Conservation (phyloP, 2,329 filamentous ascomycete genomes). For the Triangularia verruculosa region DNA sequence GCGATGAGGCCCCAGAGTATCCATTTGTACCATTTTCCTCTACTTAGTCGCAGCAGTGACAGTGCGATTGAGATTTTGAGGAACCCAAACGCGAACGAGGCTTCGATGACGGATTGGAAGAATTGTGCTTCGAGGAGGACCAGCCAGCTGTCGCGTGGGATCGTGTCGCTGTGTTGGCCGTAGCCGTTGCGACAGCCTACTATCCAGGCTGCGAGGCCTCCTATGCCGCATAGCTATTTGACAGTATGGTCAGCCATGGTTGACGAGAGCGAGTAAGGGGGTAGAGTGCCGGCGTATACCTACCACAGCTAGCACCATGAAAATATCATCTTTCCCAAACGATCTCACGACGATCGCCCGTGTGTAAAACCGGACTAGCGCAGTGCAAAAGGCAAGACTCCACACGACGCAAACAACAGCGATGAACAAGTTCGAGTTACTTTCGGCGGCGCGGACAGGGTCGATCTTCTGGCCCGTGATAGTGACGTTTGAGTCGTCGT, state of each 20-base stretch:
- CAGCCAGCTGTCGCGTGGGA: slow-evolving; percentile 8
- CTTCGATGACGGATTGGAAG: slow-evolving; percentile 25
- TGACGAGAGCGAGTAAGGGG: background rate
- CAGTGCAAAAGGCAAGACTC: slow-evolving; percentile 26
- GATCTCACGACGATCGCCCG: slow-evolving; percentile 26
- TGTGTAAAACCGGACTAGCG: slow-evolving; percentile 28
- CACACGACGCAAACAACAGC: slow-evolving; percentile 19
- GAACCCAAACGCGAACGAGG: slow-evolving; percentile 25
- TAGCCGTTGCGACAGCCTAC: slow-evolving; percentile 19
- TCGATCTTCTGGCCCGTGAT: slow-evolving; percentile 6
- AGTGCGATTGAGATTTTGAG: slow-evolving; percentile 28
- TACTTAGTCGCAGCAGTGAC: slow-evolving; percentile 23
- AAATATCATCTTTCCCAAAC: slow-evolving; percentile 31
- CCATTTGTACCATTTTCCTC: slow-evolving; percentile 23
- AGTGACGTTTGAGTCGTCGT: background rate
- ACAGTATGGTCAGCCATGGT: background rate
- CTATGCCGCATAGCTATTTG: slow-evolving; percentile 21
- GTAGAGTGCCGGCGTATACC: background rate
- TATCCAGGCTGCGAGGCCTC: slow-evolving; percentile 20
- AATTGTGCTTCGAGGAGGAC: slow-evolving; percentile 23
- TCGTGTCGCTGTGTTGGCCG: slow-evolving; percentile 21
- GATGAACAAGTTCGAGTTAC: slow-evolving; percentile 17
- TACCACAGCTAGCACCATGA: slow-evolving; percentile 29
- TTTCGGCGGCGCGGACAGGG: slow-evolving; percentile 21
- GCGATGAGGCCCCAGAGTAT: slow-evolving; percentile 23